Percentiles rank a stretch among this genome's conserved stretches.
These are phyloP conservation scores for Thelonectria rubi DNA, from an alignment of 2,329 filamentous ascomycete species.

Conservation along the genomic window DNA sequence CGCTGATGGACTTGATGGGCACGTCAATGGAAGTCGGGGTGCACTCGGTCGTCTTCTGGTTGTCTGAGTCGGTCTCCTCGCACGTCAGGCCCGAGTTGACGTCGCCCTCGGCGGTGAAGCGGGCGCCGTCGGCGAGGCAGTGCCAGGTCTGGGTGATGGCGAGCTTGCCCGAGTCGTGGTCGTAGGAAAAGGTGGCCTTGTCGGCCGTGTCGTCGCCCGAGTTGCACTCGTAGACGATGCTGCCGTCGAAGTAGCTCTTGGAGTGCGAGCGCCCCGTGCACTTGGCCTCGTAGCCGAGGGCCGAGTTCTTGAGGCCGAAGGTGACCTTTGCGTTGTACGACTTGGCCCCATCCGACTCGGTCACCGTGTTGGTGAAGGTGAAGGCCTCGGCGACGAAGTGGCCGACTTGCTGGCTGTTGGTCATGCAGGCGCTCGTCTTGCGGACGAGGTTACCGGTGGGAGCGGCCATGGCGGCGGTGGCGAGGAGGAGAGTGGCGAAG, in stretches of 20 bases:
- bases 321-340: constrained; percentile 55
- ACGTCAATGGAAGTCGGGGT: constrained; percentile 36
- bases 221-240: constrained; percentile 54
- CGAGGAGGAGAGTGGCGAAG: constrained; percentile 41
- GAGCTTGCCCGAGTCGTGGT: constrained; percentile 49
- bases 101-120: constrained; percentile 44
- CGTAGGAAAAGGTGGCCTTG: constrained; percentile 55
- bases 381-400: constrained; percentile 56
- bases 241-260: constrained; percentile 60
- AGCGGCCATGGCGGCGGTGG: constrained; percentile 41
- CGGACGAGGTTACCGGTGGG: constrained; percentile 32
- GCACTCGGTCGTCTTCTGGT: constrained; percentile 45
- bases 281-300: constrained; percentile 48
- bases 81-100: constrained; percentile 39
- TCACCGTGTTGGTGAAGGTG: constrained; percentile 59
- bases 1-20: constrained; percentile 43
- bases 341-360: constrained; percentile 46
- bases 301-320: constrained; percentile 61
- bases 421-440: constrained; percentile 36
- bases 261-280: constrained; percentile 56
- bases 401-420: constrained; percentile 34
- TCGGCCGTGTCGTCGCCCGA: constrained; percentile 37
- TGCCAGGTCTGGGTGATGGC: constrained; percentile 59
- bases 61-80: constrained; percentile 34
- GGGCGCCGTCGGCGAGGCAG: constrained; percentile 53